These are phyloP conservation scores for Salvia hispanica DNA, from an alignment of 257 asterid genomes.

Conservation along the genomic window DNA sequence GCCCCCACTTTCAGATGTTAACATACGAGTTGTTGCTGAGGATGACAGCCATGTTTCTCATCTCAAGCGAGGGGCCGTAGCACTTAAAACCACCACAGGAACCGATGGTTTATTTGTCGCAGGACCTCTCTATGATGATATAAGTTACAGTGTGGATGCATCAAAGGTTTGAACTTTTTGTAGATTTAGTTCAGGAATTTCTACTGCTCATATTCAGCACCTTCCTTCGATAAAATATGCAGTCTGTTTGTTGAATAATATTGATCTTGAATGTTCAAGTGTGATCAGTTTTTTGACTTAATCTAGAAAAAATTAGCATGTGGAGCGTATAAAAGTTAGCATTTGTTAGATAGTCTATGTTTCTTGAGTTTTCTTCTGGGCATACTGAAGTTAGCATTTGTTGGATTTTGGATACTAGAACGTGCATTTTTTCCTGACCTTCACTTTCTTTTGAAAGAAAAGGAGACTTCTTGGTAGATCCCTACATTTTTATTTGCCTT, in stretches of 20 bases:
- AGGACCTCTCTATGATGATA: constrained; percentile 97
- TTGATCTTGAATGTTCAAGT: background rate
- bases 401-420: constrained; percentile 22
- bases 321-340: constrained; percentile 12
- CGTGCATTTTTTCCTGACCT: background rate
- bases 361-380: background rate
- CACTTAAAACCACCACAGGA: constrained; percentile 72
- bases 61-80: constrained; percentile 68
- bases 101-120: constrained; percentile 73
- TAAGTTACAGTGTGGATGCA: constrained; percentile 66
- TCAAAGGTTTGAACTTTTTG: constrained; percentile 68
- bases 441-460: background rate
- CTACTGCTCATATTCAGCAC: constrained; percentile 8
- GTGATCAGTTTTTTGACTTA: background rate
- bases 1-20: constrained; percentile 83
- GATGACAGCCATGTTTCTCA: constrained; percentile 65
- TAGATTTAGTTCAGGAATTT: constrained; percentile 23
- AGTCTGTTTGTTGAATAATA: background rate
- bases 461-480: background rate
- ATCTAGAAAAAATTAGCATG: constrained; percentile 14
- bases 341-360: constrained; percentile 8
- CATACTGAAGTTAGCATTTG: background rate
- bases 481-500: constrained; percentile 13
- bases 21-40: constrained; percentile 66
- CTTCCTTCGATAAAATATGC: constrained; percentile 9